These are phyloP conservation scores for Maudiozyma turicensis DNA, from an alignment of 805 yeast genomes.

Conservation along the genomic window DNA sequence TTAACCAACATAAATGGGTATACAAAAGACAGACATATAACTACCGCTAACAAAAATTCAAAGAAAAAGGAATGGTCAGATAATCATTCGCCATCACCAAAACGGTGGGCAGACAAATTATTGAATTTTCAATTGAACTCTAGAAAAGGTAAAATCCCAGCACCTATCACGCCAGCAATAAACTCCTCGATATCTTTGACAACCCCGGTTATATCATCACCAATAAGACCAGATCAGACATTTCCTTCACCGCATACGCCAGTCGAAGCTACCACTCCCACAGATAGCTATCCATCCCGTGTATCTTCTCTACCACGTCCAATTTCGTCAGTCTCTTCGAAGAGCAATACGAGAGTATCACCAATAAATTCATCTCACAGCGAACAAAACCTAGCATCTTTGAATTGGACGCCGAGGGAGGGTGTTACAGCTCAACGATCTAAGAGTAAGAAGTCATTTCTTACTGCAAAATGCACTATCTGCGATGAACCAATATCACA, in stretches of 20 bases:
- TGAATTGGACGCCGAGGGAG: neutral
- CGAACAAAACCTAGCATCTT: conserved; percentile 5
- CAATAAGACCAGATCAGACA: neutral
- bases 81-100: conserved; percentile 12
- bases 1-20: conserved; percentile 12
- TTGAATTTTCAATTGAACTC: conserved; percentile 12
- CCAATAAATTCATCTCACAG: neutral
- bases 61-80: conserved; percentile 6
- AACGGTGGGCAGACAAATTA: conserved; percentile 20
- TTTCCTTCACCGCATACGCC: neutral
- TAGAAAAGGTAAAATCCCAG: conserved; percentile 8
- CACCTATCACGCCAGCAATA: conserved; percentile 3
- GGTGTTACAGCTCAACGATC: neutral
- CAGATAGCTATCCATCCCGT: conserved; percentile 13
- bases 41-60: neutral
- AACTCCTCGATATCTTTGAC: neutral
- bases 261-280: neutral
- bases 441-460: conserved; percentile 18
- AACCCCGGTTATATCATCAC: neutral
- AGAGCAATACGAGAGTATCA: neutral
- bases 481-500: conserved; percentile 44
- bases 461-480: conserved; percentile 27
- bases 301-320: conserved; percentile 26
- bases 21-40: neutral
- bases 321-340: conserved; percentile 3